Percentiles rank a stretch among this genome's conserved stretches.
Evolutionary conservation across 176 grass and related monocot genomes (phyloP).

Genomic region (Cocos nucifera): DNA sequence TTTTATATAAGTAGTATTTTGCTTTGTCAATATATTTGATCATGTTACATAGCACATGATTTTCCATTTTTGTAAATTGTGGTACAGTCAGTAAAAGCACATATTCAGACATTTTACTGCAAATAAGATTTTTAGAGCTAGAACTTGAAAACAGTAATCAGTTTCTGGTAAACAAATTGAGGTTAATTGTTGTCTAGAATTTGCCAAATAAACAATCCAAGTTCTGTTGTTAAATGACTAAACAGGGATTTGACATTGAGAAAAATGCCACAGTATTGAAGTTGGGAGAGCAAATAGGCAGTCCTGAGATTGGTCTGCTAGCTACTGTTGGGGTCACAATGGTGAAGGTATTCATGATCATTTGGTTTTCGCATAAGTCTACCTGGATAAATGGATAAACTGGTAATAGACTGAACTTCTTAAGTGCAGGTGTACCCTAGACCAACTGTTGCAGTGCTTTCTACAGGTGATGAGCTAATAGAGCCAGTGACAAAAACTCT

Average conservation of each 20-base stretch:
- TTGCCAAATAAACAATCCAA: no score
- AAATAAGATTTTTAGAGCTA: no score
- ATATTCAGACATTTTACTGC: no score
- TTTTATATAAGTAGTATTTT: no score
- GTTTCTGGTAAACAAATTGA: no score
- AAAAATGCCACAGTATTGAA: conserved; percentile 59
- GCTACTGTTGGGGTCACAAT: conserved; percentile 66
- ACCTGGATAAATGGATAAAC: not conserved
- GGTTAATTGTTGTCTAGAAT: no score
- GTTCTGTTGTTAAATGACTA: not conserved
- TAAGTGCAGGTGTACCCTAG: conserved; percentile 51
- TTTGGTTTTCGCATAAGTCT: not conserved
- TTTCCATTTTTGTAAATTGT: no score
- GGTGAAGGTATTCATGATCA: conserved; percentile 43
- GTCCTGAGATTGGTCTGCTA: conserved; percentile 77
- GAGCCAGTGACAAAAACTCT: conserved; percentile 55
- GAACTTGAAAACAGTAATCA: no score
- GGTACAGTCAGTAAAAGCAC: no score
- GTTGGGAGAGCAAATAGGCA: conserved; percentile 61
- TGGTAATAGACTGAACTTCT: conserved; percentile 6
- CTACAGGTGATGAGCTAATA: conserved; percentile 88
- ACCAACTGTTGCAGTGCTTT: conserved; percentile 66
- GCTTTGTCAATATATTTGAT: no score
- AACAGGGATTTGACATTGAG: conserved; percentile 82
- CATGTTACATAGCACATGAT: no score